A percentile compares a stretch with the other conserved stretches of the same genome.
Conservation (phyloP, 2,329 filamentous ascomycete species). For the Grosmannia penicillata region DNA sequence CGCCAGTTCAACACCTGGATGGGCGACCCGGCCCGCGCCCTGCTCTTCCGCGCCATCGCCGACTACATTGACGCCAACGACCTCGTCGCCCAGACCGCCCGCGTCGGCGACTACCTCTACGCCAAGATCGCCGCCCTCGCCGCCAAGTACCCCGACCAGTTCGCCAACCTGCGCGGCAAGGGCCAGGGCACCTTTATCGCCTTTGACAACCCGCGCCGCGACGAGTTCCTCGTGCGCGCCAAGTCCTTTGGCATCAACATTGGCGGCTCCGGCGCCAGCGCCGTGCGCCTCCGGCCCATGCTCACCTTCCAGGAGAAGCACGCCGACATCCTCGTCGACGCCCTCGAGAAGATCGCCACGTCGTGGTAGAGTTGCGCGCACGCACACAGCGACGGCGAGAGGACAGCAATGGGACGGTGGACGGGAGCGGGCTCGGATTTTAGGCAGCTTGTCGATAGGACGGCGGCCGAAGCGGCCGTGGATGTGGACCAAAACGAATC, state of each 20-base stretch:
- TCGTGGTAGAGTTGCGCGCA: conserved; percentile 13
- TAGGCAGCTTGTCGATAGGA: no score
- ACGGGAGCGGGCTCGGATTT: background rate
- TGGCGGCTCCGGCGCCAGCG: conserved; percentile 61
- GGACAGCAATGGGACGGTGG: background rate
- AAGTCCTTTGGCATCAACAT: conserved; percentile 78
- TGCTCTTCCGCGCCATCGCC: conserved; percentile 78
- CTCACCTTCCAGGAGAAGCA: conserved; percentile 85
- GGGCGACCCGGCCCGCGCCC: conserved; percentile 73
- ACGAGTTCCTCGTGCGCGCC: conserved; percentile 63
- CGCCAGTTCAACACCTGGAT: conserved; percentile 98
- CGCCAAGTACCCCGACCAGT: conserved; percentile 57
- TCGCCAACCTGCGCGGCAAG: conserved; percentile 75
- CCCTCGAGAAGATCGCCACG: conserved; percentile 58
- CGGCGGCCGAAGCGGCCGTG: no score
- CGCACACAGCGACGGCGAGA: background rate
- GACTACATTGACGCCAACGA: conserved; percentile 60
- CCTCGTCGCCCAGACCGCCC: conserved; percentile 66
- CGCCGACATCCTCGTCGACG: conserved; percentile 69
- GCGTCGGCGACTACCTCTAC: conserved; percentile 67
- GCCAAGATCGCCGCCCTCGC: conserved; percentile 52
- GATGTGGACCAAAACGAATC: no score
- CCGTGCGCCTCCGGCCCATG: conserved; percentile 77
- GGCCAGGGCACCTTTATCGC: conserved; percentile 85
- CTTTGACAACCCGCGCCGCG: conserved; percentile 69